These are phyloP conservation scores for Mycena metata DNA, from an alignment of 768 basidiomycete genomes.

Conservation along the genomic window DNA sequence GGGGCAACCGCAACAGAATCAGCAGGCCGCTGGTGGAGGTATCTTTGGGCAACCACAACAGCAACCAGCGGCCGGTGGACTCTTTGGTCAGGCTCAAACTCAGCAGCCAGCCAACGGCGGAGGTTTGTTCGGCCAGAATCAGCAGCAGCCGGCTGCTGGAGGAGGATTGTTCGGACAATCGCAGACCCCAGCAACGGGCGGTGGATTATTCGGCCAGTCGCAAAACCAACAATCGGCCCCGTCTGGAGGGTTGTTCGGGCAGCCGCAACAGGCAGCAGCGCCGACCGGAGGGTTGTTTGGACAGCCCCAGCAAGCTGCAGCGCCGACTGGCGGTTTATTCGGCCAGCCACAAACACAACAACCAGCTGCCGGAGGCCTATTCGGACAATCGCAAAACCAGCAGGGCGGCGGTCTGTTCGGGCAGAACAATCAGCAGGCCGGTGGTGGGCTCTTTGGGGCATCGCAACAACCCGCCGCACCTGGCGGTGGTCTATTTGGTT, in stretches of 20 bases:
- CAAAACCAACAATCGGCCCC: slow-evolving; percentile 46
- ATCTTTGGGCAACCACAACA: slow-evolving; percentile 52
- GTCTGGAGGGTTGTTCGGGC: slow-evolving; percentile 38
- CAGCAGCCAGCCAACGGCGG: slow-evolving; percentile 38
- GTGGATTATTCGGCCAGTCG: slow-evolving; percentile 42
- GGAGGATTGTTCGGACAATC: slow-evolving; percentile 34
- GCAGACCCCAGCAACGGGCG: slow-evolving; percentile 30
- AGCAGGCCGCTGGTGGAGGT: slow-evolving; percentile 49
- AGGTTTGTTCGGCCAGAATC: slow-evolving; percentile 36
- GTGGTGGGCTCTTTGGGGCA: slow-evolving; percentile 47
- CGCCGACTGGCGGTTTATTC: slow-evolving; percentile 47
- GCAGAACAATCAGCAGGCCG: slow-evolving; percentile 28
- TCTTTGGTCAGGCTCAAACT: slow-evolving; percentile 54
- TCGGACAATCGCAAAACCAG: slow-evolving; percentile 49
- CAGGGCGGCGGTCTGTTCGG: slow-evolving; percentile 37
- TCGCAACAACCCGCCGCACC: slow-evolving; percentile 27
- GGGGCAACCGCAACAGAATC: slow-evolving; percentile 44
- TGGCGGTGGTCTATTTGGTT: slow-evolving; percentile 25
- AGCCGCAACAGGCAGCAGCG: slow-evolving; percentile 46
- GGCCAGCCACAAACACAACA: slow-evolving; percentile 52
- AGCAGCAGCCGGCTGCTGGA: slow-evolving; percentile 15
- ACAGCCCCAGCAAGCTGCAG: slow-evolving; percentile 3
- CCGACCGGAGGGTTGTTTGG: slow-evolving; percentile 13
- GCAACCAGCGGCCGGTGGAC: slow-evolving; percentile 39
- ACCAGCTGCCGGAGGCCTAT: slow-evolving; percentile 39